Conservation (phyloP, 345 rosid genomes). For the Pistacia vera region DNA sequence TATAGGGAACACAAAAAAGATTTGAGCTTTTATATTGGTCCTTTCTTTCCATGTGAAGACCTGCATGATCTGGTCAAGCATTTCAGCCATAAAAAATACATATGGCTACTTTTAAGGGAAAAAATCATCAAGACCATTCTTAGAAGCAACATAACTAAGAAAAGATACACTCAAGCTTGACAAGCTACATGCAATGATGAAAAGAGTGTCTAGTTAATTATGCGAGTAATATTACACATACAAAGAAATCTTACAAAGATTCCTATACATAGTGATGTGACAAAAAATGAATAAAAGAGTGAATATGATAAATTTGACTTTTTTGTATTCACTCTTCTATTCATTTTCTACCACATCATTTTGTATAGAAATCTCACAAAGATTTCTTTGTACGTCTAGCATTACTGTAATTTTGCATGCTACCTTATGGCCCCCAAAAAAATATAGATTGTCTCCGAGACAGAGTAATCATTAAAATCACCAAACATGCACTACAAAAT, state of each 20-base stretch:
- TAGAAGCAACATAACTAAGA: not conserved
- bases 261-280: no score
- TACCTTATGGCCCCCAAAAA: not conserved
- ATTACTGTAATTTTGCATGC: not conserved
- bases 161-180: not conserved
- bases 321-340: no score
- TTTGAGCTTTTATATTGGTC: not conserved
- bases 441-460: no score
- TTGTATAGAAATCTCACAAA: no score
- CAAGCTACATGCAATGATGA: no score
- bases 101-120: not conserved
- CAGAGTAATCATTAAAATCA: not conserved
- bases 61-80: not conserved
- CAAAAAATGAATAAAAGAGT: no score
- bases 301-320: no score
- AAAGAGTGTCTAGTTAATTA: not conserved
- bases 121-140: not conserved
- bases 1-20: not conserved
- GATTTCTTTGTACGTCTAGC: no score
- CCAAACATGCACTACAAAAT: not conserved
- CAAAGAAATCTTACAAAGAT: no score
- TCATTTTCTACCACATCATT: no score
- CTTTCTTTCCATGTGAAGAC: not conserved
- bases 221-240: no score
- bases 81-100: not conserved